phyloP scores from a whole-genome alignment of 257 asterid species.

The Solanum habrochaites region DNA sequence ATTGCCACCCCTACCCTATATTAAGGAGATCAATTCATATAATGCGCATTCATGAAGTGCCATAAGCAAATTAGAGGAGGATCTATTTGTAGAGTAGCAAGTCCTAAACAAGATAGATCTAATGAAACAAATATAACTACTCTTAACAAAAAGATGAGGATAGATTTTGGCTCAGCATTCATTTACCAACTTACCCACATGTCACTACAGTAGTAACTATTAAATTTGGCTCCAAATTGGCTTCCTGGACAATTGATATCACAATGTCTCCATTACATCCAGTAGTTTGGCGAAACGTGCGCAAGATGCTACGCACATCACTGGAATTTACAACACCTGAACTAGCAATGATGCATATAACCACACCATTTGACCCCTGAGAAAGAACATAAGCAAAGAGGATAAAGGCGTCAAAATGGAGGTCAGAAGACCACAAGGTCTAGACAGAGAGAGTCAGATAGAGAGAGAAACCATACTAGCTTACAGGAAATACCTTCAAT shows the following conservation, averaged over 20 bases:
- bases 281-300: slow-evolving; percentile 35
- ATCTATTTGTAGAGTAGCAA: not conserved
- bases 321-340: slow-evolving; percentile 42
- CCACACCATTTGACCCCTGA: slow-evolving; percentile 61
- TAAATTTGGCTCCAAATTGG: slow-evolving; percentile 45
- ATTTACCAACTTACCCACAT: slow-evolving; percentile 45
- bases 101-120: not conserved
- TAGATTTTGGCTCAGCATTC: not conserved
- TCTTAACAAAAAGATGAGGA: not conserved
- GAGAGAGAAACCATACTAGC: not conserved
- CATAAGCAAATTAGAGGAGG: not conserved
- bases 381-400: slow-evolving; percentile 5
- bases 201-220: slow-evolving; percentile 58
- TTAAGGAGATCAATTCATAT: not conserved
- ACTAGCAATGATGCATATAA: slow-evolving; percentile 71
- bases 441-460: not conserved
- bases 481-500: not conserved
- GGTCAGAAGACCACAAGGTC: not conserved
- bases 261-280: slow-evolving; percentile 47
- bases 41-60: not conserved
- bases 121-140: not conserved
- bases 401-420: not conserved
- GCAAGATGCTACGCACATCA: slow-evolving; percentile 34
- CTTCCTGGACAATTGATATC: slow-evolving; percentile 41
- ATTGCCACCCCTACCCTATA: not conserved